These are phyloP conservation scores for Hypoxylon sp. DNA, from an alignment of 2,329 filamentous ascomycete species.

Conservation along the genomic window DNA sequence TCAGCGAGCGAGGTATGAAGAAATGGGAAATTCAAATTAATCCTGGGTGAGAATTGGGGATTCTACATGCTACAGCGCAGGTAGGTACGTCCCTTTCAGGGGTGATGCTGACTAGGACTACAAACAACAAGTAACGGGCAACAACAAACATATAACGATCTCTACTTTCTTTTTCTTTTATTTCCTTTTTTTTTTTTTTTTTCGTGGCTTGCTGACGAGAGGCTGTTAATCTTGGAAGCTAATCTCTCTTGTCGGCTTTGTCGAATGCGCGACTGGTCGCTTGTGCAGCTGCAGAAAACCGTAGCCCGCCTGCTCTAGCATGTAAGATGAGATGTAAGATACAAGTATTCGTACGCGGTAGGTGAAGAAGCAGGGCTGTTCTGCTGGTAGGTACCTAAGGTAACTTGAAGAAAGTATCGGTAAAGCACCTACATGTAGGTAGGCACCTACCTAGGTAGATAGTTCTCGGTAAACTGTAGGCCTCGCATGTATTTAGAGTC, in stretches of 20 bases:
- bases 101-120: constrained; percentile 30
- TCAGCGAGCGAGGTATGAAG: no score
- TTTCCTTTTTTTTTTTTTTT: constrained; percentile 19
- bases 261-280: constrained; percentile 40
- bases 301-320: constrained; percentile 27
- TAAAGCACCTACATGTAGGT: no score
- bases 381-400: neutral
- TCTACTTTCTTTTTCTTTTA: neutral
- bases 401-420: no score
- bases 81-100: constrained; percentile 30
- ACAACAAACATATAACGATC: constrained; percentile 32
- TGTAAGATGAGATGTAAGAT: constrained; percentile 19
- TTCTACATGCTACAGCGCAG: no score
- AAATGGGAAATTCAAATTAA: constrained; percentile 10
- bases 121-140: constrained; percentile 28
- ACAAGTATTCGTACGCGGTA: constrained; percentile 1
- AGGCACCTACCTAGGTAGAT: no score
- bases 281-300: constrained; percentile 33
- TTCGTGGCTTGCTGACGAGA: constrained; percentile 34
- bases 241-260: constrained; percentile 32
- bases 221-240: no score
- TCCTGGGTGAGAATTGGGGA: neutral
- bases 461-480: no score
- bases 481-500: no score
- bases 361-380: neutral